Evolutionary conservation across 192 early-diverging fungal genomes (phyloP).

Genomic region (Backusella luteola): DNA sequence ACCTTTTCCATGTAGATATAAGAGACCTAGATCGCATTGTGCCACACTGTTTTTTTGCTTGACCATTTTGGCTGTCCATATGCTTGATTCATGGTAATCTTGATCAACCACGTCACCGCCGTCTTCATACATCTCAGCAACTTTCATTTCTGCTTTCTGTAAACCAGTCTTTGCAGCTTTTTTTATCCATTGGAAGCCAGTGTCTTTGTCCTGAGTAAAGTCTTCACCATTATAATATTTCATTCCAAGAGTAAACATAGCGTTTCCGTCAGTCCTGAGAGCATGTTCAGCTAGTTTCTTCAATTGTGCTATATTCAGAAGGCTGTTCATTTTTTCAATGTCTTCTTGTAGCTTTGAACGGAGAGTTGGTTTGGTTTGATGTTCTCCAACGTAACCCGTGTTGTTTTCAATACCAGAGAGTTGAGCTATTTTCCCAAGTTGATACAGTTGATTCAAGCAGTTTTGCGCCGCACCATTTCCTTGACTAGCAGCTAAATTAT

Average conservation of each 20-base stretch:
- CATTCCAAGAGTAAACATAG: not conserved
- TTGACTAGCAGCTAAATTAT: not conserved
- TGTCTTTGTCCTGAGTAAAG: not conserved
- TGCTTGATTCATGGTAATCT: not conserved
- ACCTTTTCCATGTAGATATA: not conserved
- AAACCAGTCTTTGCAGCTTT: not conserved
- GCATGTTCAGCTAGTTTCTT: not conserved
- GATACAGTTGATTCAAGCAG: not conserved
- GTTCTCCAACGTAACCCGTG: not conserved
- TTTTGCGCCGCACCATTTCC: not conserved
- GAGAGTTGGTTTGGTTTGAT: not conserved
- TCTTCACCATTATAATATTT: not conserved
- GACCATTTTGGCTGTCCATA: not conserved
- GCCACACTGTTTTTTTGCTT: not conserved
- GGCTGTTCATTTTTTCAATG: not conserved
- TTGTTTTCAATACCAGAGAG: no score
- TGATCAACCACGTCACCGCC: not conserved
- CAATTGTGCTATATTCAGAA: not conserved
- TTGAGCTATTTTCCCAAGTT: not conserved
- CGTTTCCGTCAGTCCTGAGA: not conserved
- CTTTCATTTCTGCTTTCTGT: not conserved
- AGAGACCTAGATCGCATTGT: not conserved
- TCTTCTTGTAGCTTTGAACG: not conserved
- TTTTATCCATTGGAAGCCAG: not conserved
- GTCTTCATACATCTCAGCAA: not conserved